Percentiles rank a stretch among this genome's conserved stretches.
phyloP scores from a whole-genome alignment of 192 early-diverging fungal genomes.

The Gorgonomyces haynaldii region DNA sequence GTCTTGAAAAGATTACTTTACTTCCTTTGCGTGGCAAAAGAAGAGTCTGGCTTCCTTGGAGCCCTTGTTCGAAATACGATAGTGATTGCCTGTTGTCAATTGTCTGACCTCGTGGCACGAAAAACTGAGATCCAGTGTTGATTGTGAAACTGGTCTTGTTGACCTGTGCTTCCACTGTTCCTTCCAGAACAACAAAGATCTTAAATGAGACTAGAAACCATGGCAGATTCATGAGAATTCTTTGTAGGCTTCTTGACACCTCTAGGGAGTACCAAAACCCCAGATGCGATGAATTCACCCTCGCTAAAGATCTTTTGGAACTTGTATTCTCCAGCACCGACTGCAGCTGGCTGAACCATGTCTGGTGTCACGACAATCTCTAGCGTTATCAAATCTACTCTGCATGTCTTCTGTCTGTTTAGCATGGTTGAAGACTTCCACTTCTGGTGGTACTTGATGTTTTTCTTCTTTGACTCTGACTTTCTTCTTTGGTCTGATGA shows the following conservation, averaged over 20 bases:
- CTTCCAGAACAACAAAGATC: conserved; percentile 18
- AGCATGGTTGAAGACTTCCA: conserved; percentile 21
- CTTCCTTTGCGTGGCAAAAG: conserved; percentile 27
- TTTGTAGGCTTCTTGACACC: conserved; percentile 38
- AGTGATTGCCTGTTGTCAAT: conserved; percentile 24
- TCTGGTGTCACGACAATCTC: conserved; percentile 27
- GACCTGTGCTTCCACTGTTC: conserved; percentile 26
- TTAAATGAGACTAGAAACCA: conserved; percentile 28
- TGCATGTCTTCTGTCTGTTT: conserved; percentile 20
- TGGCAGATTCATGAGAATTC: conserved; percentile 24
- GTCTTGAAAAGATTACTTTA: too few relatives aligned
- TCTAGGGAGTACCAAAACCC: conserved; percentile 38
- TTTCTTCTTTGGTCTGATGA: not conserved
- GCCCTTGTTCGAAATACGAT: conserved; percentile 17
- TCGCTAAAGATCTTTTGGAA: conserved; percentile 45
- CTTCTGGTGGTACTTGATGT: conserved; percentile 12
- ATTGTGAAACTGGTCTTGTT: conserved; percentile 35
- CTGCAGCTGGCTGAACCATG: conserved; percentile 15
- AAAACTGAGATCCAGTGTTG: conserved; percentile 23
- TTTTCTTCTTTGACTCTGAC: conserved; percentile 11
- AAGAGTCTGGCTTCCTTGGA: conserved; percentile 22
- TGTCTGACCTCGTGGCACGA: conserved; percentile 41
- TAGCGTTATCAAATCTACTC: conserved; percentile 12
- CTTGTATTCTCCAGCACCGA: conserved; percentile 24
- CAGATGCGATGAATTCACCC: conserved; percentile 35